phyloP scores from a whole-genome alignment of 2,329 filamentous ascomycete species.

The Fusarium sp. region DNA sequence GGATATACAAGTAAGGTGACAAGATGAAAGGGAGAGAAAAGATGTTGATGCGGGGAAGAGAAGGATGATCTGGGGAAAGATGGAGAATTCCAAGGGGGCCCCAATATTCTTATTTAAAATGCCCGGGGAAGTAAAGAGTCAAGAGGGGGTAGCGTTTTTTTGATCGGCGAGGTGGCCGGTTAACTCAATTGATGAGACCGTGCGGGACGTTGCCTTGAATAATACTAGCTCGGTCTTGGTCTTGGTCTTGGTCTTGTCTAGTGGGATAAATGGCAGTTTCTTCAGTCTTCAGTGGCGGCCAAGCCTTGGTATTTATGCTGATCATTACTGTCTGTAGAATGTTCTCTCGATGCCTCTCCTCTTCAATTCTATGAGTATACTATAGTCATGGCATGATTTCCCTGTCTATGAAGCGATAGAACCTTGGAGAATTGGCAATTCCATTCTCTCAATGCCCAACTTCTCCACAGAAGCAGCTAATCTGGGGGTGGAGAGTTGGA shows the following conservation, averaged over 20 bases:
- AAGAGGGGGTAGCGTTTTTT: neutral
- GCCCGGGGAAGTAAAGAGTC: neutral
- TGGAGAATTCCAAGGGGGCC: conserved; percentile 14
- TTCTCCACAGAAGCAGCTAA: conserved; percentile 23
- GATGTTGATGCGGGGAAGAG: conserved; percentile 22
- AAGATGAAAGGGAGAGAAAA: neutral
- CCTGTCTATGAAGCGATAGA: neutral
- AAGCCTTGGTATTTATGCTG: neutral
- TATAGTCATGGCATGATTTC: neutral
- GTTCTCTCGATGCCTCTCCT: neutral
- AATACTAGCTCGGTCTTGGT: conserved; percentile 8
- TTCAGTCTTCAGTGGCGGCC: neutral
- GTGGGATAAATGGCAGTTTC: neutral
- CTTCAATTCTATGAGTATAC: accelerated
- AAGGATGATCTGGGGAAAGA: conserved; percentile 15
- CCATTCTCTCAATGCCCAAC: neutral
- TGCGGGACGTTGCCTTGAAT: conserved; percentile 8
- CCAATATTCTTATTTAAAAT: conserved; percentile 21
- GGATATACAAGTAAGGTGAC: neutral
- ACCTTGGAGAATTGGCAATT: conserved; percentile 12
- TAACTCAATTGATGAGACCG: neutral
- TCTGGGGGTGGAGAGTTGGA: conserved; percentile 16
- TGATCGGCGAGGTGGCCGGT: conserved; percentile 4
- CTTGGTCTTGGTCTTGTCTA: neutral
- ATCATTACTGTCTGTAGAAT: neutral